Evolutionary conservation across 2,329 filamentous ascomycete genomes (phyloP).

Genomic region (Aspergillus uvarum): DNA sequence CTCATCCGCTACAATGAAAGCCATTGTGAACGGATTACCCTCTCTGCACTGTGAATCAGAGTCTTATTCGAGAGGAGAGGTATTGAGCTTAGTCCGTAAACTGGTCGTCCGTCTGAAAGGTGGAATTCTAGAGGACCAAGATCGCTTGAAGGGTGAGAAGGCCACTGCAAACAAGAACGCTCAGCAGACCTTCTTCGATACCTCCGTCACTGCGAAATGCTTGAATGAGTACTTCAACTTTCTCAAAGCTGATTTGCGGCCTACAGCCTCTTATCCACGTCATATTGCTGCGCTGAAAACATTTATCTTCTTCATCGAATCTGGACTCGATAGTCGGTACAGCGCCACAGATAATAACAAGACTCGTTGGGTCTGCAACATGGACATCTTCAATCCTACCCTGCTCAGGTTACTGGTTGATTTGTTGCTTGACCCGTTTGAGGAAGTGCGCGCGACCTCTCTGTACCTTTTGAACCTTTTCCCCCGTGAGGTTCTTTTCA

Average conservation of each 20-base stretch:
- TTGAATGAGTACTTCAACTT: conserved; percentile 74
- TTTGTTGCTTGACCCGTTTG: conserved; percentile 83
- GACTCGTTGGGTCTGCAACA: conserved; percentile 50
- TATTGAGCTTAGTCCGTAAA: conserved; percentile 71
- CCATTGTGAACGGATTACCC: conserved; percentile 65
- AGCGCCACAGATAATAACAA: conserved; percentile 46
- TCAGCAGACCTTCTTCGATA: conserved; percentile 46
- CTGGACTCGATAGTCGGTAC: conserved; percentile 61
- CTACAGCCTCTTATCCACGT: conserved; percentile 84
- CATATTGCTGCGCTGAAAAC: conserved; percentile 79
- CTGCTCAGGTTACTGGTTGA: conserved; percentile 65
- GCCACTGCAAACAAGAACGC: conserved; percentile 16
- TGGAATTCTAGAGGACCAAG: conserved; percentile 50
- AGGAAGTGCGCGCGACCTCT: conserved; percentile 72
- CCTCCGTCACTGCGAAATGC: conserved; percentile 56
- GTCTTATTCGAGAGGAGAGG: conserved; percentile 79
- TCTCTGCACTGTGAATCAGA: conserved; percentile 81
- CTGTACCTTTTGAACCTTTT: conserved; percentile 47
- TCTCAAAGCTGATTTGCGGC: conserved; percentile 69
- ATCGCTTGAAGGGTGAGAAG: conserved; percentile 26
- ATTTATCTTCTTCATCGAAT: conserved; percentile 64
- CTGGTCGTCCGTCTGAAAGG: conserved; percentile 74
- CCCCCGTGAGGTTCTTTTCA: conserved; percentile 31
- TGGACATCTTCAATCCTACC: conserved; percentile 44
- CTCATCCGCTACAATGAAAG: conserved; percentile 58